These are phyloP conservation scores for Zelopaecilomyces penicillatus DNA, from an alignment of 2,329 filamentous ascomycete species.

Conservation along the genomic window DNA sequence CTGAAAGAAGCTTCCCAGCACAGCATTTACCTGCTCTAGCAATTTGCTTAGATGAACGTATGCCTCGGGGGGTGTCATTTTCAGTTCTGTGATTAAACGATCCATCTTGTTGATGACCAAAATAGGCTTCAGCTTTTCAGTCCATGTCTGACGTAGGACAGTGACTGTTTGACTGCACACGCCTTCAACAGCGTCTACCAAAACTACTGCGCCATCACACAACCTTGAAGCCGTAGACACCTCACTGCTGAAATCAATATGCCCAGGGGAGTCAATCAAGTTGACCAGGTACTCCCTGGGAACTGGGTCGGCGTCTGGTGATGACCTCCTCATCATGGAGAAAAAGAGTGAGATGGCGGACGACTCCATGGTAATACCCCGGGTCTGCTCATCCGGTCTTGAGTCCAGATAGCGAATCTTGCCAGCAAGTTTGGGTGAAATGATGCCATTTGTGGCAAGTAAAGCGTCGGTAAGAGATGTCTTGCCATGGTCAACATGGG, in stretches of 20 bases:
- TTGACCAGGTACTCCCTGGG: constrained; percentile 93
- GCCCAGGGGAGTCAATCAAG: constrained; percentile 92
- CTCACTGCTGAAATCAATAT: constrained; percentile 98
- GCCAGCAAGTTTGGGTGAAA: constrained; percentile 91
- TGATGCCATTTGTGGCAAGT: constrained; percentile 98
- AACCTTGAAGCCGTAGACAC: constrained; percentile 91
- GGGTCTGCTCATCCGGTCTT: constrained; percentile 85
- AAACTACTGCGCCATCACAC: constrained; percentile 87
- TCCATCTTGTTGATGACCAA: constrained; percentile 99
- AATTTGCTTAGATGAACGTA: constrained; percentile 83
- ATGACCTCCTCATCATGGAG: constrained; percentile 71
- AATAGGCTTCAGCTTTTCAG: constrained; percentile 87
- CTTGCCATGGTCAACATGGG: constrained; percentile 97
- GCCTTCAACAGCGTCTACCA: constrained; percentile 94
- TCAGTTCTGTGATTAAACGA: constrained; percentile 83
- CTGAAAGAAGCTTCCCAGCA: constrained; percentile 95
- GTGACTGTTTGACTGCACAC: constrained; percentile 99
- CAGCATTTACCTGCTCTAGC: constrained; percentile 92
- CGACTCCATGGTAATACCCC: constrained; percentile 99
- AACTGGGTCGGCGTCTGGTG: constrained; percentile 59
- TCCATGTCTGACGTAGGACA: constrained; percentile 89
- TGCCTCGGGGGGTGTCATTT: constrained; percentile 85
- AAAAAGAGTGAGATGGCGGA: constrained; percentile 96
- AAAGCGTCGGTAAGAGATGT: constrained; percentile 94
- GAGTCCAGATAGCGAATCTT: constrained; percentile 98